phyloP scores from a whole-genome alignment of 345 rosid genomes.

The Punica granatum region DNA sequence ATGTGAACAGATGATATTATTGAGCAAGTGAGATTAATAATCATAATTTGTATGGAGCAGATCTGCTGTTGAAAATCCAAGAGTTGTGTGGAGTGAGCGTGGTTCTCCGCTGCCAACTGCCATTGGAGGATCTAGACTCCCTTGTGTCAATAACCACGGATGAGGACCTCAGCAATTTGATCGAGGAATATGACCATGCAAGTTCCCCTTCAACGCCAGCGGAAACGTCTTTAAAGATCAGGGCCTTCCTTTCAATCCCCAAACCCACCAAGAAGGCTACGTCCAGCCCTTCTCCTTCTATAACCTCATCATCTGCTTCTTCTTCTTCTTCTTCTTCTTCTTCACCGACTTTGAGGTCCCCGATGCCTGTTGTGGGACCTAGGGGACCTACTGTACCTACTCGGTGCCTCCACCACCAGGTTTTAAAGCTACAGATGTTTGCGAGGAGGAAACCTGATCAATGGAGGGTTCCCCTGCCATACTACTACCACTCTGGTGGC shows the following conservation, averaged over 20 bases:
- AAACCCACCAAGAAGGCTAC: constrained; percentile 24
- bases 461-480: constrained; percentile 25
- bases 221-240: constrained; percentile 46
- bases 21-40: background rate
- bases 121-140: constrained; percentile 77
- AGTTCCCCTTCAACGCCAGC: constrained; percentile 4
- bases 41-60: background rate
- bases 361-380: no score
- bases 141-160: constrained; percentile 68
- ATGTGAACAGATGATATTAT: background rate
- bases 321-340: constrained; percentile 15
- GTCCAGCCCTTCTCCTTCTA: constrained; percentile 19
- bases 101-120: constrained; percentile 76
- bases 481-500: background rate
- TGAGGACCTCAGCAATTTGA: constrained; percentile 74
- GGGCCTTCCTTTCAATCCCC: constrained; percentile 59
- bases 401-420: background rate
- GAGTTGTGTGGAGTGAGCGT: constrained; percentile 47
- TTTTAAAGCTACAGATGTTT: background rate
- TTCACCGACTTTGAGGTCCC: constrained; percentile 22
- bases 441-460: constrained; percentile 22
- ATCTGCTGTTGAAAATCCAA: constrained; percentile 36
- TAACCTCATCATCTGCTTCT: constrained; percentile 38
- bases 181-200: constrained; percentile 77
- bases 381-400: no score